Conservation (phyloP, 2,329 filamentous ascomycete species). For the Lachnellula cervina region DNA sequence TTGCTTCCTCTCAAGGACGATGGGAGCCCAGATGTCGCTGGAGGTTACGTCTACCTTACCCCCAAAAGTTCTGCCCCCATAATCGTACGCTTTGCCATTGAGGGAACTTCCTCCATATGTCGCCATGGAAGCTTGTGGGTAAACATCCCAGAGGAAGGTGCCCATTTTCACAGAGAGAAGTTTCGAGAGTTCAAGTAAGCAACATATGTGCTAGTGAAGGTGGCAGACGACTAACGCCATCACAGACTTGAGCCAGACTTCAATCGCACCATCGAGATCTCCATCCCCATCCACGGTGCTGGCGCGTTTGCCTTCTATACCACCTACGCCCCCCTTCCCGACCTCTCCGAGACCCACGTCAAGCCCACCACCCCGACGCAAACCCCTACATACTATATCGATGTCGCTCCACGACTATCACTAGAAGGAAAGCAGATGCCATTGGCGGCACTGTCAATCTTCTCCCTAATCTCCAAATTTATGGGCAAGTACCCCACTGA, state of each 20-base stretch:
- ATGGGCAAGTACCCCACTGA: constrained; percentile 89
- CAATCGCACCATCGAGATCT: constrained; percentile 85
- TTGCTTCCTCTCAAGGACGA: constrained; percentile 86
- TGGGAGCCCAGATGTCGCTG: constrained; percentile 83
- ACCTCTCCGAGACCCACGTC: constrained; percentile 50
- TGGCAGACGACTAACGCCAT: too few relatives aligned
- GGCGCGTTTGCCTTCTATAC: constrained; percentile 94
- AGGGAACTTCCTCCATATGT: constrained; percentile 94
- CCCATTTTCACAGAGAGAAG: constrained; percentile 68
- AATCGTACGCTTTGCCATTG: constrained; percentile 79
- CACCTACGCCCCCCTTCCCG: constrained; percentile 82
- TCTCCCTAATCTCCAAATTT: constrained; percentile 95
- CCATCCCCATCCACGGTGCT: constrained; percentile 74
- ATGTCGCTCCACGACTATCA: constrained; percentile 77
- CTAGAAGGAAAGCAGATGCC: constrained; percentile 72
- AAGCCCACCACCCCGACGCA: constrained; percentile 52
- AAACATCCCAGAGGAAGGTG: constrained; percentile 78
- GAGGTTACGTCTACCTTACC: constrained; percentile 87
- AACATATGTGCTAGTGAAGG: too few relatives aligned
- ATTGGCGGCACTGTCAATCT: constrained; percentile 81
- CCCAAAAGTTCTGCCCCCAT: constrained; percentile 70
- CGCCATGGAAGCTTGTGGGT: constrained; percentile 93
- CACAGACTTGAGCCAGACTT: constrained; percentile 82
- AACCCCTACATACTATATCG: constrained; percentile 83
- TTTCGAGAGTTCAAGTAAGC: constrained; percentile 88